Percentiles rank a stretch among this genome's conserved stretches.
Evolutionary conservation across 2,329 filamentous ascomycete genomes (phyloP).

Genomic region (Neofusicoccum sp.): DNA sequence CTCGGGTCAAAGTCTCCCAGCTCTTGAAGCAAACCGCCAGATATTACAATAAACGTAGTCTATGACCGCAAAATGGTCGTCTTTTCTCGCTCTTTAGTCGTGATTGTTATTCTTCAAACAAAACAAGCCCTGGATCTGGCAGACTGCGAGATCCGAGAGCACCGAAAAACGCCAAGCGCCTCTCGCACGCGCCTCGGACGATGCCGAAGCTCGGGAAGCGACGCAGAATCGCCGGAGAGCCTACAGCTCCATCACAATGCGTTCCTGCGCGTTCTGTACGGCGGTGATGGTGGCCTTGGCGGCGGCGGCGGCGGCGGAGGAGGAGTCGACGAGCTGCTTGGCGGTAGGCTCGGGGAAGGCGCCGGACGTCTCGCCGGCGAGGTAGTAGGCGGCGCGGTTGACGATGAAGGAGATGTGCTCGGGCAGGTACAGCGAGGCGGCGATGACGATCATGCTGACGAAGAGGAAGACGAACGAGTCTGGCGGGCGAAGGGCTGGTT

Average conservation of each 20-base stretch:
- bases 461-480: constrained; percentile 91
- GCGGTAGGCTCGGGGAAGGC: not conserved
- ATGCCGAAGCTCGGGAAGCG: not conserved
- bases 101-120: not conserved
- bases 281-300: no score
- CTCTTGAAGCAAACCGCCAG: not conserved
- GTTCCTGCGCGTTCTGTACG: not conserved
- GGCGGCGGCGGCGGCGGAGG: not conserved
- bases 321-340: not conserved
- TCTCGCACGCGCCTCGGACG: not conserved
- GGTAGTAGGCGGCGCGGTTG: constrained; percentile 91
- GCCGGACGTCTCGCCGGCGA: constrained; percentile 64
- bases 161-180: not conserved
- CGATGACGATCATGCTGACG: constrained; percentile 80
- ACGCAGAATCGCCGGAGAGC: not conserved
- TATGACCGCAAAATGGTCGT: no score
- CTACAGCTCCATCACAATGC: constrained; percentile 10
- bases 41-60: not conserved
- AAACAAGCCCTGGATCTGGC: no score
- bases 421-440: constrained; percentile 87
- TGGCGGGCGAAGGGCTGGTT: constrained; percentile 39
- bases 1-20: not conserved
- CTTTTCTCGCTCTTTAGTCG: not conserved
- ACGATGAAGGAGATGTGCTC: constrained; percentile 82
- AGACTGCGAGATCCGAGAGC: no score